phyloP scores from a whole-genome alignment of 805 yeast genomes.

The Citeromyces nyonsensis region DNA sequence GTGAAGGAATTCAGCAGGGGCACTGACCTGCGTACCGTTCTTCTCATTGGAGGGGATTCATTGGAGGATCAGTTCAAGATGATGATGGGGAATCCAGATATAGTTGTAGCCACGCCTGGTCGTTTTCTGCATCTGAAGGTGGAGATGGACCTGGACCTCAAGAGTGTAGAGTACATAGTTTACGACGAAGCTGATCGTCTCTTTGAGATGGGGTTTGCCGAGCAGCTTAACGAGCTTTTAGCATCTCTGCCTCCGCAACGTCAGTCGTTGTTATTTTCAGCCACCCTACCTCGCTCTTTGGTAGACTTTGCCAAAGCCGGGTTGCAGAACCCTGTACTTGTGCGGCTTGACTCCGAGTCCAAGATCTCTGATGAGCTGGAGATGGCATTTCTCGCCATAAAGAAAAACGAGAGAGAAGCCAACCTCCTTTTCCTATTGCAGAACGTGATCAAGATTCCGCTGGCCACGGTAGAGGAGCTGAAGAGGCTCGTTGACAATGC shows the following conservation, averaged over 20 bases:
- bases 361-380: conserved; percentile 84
- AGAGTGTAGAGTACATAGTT: conserved; percentile 75
- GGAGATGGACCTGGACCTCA: conserved; percentile 83
- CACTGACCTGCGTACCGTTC: conserved; percentile 64
- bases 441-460: conserved; percentile 73
- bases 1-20: conserved; percentile 80
- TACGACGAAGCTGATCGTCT: conserved; percentile 96
- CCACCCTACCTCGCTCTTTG: conserved; percentile 82
- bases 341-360: conserved; percentile 83
- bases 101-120: conserved; percentile 95
- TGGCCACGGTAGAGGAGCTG: conserved; percentile 57
- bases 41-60: conserved; percentile 97
- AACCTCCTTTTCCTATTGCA: conserved; percentile 64
- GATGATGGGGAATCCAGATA: conserved; percentile 91
- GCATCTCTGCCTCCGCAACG: conserved; percentile 71
- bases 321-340: conserved; percentile 77
- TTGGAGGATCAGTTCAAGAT: conserved; percentile 88
- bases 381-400: conserved; percentile 74
- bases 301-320: conserved; percentile 98
- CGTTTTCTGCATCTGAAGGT: conserved; percentile 89
- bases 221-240: conserved; percentile 78
- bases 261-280: conserved; percentile 85
- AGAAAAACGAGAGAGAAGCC: conserved; percentile 81
- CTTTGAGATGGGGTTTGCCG: conserved; percentile 93
- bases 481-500: conserved; percentile 36